Evolutionary conservation across 257 asterid genomes (phyloP).

Genomic region (Catharanthus roseus): DNA sequence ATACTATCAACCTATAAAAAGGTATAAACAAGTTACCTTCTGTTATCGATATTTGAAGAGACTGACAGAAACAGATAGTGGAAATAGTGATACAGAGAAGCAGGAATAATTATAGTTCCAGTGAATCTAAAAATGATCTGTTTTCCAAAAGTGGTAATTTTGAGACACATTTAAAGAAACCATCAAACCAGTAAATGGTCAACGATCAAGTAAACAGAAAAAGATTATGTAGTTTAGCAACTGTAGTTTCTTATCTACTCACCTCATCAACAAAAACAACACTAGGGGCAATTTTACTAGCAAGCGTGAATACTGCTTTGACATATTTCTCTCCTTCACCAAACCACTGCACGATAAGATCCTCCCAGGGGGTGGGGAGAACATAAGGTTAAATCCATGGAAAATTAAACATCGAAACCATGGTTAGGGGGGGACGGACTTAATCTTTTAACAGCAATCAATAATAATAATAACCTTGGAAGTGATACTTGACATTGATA

Average conservation of each 20-base stretch:
- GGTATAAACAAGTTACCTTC: neutral
- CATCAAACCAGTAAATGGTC: neutral
- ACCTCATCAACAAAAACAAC: conserved; percentile 95
- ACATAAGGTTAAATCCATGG: conserved; percentile 3
- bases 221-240: conserved; percentile 9
- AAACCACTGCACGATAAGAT: conserved; percentile 54
- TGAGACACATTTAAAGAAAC: neutral
- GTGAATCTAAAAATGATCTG: neutral
- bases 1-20: conserved; percentile 76
- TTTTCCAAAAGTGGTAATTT: neutral
- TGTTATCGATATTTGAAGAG: neutral
- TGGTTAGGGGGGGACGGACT: neutral
- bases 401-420: neutral
- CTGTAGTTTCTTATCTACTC: conserved; percentile 13
- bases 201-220: neutral
- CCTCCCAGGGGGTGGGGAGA: neutral
- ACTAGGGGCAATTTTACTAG: conserved; percentile 90
- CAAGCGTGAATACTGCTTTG: conserved; percentile 82
- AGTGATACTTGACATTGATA: conserved; percentile 89
- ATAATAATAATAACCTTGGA: conserved; percentile 50
- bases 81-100: neutral
- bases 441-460: neutral
- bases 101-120: neutral
- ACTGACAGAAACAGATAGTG: neutral
- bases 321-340: conserved; percentile 96